phyloP scores from a whole-genome alignment of 2,329 filamentous ascomycete genomes.

The Aureobasidium lini region DNA sequence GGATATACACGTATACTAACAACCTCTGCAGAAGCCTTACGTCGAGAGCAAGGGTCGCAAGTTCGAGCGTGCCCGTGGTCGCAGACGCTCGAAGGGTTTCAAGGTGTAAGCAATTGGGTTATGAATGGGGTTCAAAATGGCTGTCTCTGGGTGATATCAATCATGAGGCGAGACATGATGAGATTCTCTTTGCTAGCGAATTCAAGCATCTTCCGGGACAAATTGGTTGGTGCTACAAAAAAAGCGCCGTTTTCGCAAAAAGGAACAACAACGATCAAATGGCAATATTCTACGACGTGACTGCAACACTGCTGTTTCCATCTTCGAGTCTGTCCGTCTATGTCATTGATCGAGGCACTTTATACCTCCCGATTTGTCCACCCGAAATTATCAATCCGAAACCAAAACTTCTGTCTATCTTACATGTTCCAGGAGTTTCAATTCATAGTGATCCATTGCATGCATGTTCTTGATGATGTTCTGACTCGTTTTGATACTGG shows the following conservation, averaged over 20 bases:
- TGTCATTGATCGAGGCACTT: slow-evolving; percentile 5
- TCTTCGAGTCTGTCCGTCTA: neutral
- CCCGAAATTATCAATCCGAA: neutral
- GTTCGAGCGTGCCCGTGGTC: slow-evolving; percentile 98
- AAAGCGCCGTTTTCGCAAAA: slow-evolving; percentile 14
- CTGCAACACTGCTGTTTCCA: slow-evolving; percentile 5
- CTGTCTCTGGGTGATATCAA: slow-evolving; percentile 14
- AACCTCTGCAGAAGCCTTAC: slow-evolving; percentile 69
- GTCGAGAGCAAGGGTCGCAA: slow-evolving; percentile 98
- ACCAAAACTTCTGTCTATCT: neutral
- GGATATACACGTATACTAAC: slow-evolving; percentile 16
- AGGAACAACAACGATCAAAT: slow-evolving; percentile 14
- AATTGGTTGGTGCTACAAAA: slow-evolving; percentile 13
- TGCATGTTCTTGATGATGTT: neutral
- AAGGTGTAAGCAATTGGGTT: slow-evolving; percentile 71
- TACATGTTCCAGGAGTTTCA: neutral
- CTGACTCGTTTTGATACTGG: neutral
- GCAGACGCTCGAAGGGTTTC: slow-evolving; percentile 97
- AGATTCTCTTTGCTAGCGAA: slow-evolving; percentile 16
- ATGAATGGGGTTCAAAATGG: slow-evolving; percentile 16
- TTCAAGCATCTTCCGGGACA: slow-evolving; percentile 13
- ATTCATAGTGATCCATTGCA: neutral
- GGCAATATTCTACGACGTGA: slow-evolving; percentile 14
- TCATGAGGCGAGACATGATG: slow-evolving; percentile 14
- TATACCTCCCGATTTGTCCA: neutral